Evolutionary conservation across 768 basidiomycete genomes (phyloP).

Genomic region (Panaeolus papilionaceus): DNA sequence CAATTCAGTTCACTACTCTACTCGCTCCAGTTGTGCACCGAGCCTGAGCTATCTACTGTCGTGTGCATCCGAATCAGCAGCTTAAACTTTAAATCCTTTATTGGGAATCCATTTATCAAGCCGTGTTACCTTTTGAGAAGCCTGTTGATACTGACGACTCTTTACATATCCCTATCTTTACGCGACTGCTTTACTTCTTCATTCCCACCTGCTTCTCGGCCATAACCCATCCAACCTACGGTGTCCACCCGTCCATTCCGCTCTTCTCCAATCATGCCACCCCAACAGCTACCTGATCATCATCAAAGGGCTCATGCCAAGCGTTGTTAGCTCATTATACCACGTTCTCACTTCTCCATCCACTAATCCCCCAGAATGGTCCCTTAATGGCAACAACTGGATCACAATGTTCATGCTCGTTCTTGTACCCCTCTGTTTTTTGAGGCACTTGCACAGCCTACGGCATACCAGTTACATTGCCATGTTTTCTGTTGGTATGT

Average conservation of each 20-base stretch:
- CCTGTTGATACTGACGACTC: background rate
- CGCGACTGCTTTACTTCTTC: background rate
- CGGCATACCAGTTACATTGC: constrained; percentile 93
- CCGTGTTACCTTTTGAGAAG: no score
- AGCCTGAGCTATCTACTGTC: constrained; percentile 17
- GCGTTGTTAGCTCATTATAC: constrained; percentile 83
- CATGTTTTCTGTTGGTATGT: constrained; percentile 86
- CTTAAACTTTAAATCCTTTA: constrained; percentile 19
- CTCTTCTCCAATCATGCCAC: background rate
- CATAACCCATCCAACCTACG: constrained; percentile 17
- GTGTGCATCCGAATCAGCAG: background rate
- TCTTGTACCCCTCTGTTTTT: constrained; percentile 82
- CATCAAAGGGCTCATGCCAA: constrained; percentile 92
- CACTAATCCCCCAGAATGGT: constrained; percentile 76
- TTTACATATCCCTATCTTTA: constrained; percentile 4
- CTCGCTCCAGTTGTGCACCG: background rate
- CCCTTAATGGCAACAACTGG: constrained; percentile 83
- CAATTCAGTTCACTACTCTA: constrained; percentile 3
- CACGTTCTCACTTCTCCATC: constrained; percentile 73
- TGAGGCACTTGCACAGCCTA: constrained; percentile 83
- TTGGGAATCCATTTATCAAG: background rate
- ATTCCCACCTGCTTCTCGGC: background rate
- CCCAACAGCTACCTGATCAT: constrained; percentile 81
- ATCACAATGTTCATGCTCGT: constrained; percentile 77
- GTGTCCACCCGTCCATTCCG: background rate